Conservation (phyloP, 1,284 basidiomycete genomes). For the Marasmius oreades region DNA sequence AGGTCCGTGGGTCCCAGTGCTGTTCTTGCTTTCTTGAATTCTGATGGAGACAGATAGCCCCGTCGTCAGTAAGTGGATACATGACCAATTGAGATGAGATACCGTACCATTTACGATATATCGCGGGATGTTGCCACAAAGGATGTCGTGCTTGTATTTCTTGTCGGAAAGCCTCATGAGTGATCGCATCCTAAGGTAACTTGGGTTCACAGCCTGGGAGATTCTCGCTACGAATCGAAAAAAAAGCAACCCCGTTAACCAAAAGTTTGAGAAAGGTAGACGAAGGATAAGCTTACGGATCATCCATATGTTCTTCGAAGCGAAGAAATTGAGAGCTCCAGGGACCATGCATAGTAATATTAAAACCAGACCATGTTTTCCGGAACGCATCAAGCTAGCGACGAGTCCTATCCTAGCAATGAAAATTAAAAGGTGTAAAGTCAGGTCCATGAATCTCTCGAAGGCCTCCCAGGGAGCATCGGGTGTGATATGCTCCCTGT, state of each 20-base stretch:
- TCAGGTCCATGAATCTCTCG: constrained; percentile 18
- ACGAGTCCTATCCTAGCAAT: constrained; percentile 25
- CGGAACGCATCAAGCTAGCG: constrained; percentile 21
- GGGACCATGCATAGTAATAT: constrained; percentile 24
- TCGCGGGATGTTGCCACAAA: constrained; percentile 20
- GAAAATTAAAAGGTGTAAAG: constrained; percentile 16
- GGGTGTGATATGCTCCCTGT: constrained; percentile 16
- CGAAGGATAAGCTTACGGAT: constrained; percentile 7
- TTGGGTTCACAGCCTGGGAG: constrained; percentile 9
- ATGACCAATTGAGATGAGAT: constrained; percentile 26
- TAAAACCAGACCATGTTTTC: constrained; percentile 25
- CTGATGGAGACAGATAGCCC: constrained; percentile 24
- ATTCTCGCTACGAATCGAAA: constrained; percentile 13
- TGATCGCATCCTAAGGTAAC: constrained; percentile 20
- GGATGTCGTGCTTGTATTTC: constrained; percentile 22
- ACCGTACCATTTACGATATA: constrained; percentile 23
- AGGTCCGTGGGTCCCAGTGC: constrained; percentile 21
- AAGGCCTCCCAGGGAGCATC: constrained; percentile 23
- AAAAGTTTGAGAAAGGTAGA: neutral
- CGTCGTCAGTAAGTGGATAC: constrained; percentile 16
- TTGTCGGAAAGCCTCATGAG: constrained; percentile 7
- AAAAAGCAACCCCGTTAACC: neutral
- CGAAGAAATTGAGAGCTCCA: constrained; percentile 18
- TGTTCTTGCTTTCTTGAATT: constrained; percentile 31
- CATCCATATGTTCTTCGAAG: constrained; percentile 18